Evolutionary conservation across 2,329 filamentous ascomycete genomes (phyloP).

Genomic region (Trichophyton equinum): DNA sequence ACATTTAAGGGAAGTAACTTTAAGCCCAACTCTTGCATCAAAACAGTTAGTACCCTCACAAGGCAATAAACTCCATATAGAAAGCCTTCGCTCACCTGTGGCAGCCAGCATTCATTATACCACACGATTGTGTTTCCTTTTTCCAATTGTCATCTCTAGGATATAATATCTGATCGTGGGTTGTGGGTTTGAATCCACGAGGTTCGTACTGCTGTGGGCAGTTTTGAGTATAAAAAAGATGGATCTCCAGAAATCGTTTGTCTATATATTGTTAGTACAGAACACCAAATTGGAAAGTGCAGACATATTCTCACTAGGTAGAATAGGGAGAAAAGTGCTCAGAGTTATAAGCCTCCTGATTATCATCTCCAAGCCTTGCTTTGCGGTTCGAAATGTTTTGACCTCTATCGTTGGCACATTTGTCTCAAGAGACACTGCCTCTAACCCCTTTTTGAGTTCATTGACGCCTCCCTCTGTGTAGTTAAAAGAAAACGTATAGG

Average conservation of each 20-base stretch:
- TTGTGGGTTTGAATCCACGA: slow-evolving; percentile 27
- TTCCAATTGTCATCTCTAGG: slow-evolving; percentile 28
- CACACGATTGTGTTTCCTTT: slow-evolving; percentile 23
- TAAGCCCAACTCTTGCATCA: slow-evolving; percentile 22
- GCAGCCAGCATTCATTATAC: slow-evolving; percentile 26
- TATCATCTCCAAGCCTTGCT: slow-evolving; percentile 31
- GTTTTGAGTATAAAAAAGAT: slow-evolving; percentile 34
- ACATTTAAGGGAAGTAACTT: slow-evolving; percentile 25
- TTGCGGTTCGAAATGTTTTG: slow-evolving; percentile 29
- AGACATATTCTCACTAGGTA: slow-evolving; percentile 28
- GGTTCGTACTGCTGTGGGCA: slow-evolving; percentile 30
- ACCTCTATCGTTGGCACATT: slow-evolving; percentile 22
- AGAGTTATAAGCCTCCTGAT: slow-evolving; percentile 31
- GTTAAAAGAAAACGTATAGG: slow-evolving; percentile 39
- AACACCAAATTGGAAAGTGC: background rate
- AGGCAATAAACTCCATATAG: background rate
- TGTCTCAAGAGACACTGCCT: slow-evolving; percentile 20
- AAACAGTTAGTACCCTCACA: slow-evolving; percentile 9
- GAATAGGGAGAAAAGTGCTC: slow-evolving; percentile 27
- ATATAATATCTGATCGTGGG: slow-evolving; percentile 24
- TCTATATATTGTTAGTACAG: slow-evolving; percentile 15
- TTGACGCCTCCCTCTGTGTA: slow-evolving; percentile 25
- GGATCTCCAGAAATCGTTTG: slow-evolving; percentile 32
- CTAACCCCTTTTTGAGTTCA: slow-evolving; percentile 21
- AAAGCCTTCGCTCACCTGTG: slow-evolving; percentile 24